A percentile compares a stretch with the other conserved stretches of the same genome.
Evolutionary conservation across 345 rosid genomes (phyloP).

Genomic region (Populus tremula): DNA sequence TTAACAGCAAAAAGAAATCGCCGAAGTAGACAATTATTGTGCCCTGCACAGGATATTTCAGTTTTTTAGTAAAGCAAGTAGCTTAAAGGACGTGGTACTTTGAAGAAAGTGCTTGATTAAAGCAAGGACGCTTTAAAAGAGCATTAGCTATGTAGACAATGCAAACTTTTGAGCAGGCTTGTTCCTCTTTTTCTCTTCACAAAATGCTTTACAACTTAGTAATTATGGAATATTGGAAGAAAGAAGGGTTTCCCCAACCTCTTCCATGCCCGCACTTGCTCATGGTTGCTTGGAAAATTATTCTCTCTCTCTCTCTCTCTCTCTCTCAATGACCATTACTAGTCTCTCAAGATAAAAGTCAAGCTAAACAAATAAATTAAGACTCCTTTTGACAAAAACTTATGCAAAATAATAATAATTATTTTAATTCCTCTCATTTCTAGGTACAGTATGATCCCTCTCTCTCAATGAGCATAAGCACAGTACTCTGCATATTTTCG

Average conservation of each 20-base stretch:
- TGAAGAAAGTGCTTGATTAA: slow-evolving; percentile 31
- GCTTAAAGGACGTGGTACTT: slow-evolving; percentile 26
- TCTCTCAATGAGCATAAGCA: too few species aligned
- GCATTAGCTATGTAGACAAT: slow-evolving; percentile 2
- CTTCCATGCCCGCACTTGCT: slow-evolving; percentile 7
- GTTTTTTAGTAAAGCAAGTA: not conserved
- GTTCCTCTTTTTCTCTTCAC: not conserved
- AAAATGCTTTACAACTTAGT: slow-evolving; percentile 25
- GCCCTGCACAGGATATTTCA: not conserved
- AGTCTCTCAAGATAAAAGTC: not conserved
- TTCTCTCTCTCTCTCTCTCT: not conserved
- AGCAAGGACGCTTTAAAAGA: slow-evolving; percentile 23
- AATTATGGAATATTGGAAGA: slow-evolving; percentile 23
- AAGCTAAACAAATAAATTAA: too few species aligned
- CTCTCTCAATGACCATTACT: not conserved
- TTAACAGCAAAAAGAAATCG: not conserved
- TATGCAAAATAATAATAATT: not conserved
- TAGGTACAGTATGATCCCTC: too few species aligned
- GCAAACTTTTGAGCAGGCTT: slow-evolving; percentile 6
- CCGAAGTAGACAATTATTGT: not conserved
- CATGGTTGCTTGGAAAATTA: slow-evolving; percentile 17
- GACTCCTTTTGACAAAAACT: too few species aligned
- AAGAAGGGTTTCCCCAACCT: slow-evolving; percentile 10
- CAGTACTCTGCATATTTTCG: too few species aligned
- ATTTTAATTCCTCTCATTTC: too few species aligned